phyloP scores from a whole-genome alignment of 306 rosid species.

The Pyrus communis region DNA sequence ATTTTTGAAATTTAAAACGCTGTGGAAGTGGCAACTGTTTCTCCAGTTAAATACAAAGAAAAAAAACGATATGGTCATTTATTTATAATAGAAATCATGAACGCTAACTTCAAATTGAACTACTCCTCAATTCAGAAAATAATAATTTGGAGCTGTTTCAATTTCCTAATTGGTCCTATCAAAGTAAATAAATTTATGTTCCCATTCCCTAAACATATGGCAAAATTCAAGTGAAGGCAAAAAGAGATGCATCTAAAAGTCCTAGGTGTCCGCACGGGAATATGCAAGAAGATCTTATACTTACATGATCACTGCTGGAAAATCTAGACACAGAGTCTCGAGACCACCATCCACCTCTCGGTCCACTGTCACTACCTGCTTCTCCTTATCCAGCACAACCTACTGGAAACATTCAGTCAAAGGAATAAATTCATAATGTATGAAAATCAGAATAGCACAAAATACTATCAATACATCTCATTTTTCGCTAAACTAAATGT shows the following conservation, averaged over 20 bases:
- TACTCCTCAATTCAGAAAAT: background rate
- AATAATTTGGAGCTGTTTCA: background rate
- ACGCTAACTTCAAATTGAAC: background rate
- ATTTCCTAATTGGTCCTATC: background rate
- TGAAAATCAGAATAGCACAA: background rate
- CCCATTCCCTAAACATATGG: background rate
- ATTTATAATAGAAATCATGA: background rate
- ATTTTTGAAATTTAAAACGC: background rate
- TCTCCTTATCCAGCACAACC: constrained; percentile 92
- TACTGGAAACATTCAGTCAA: constrained; percentile 51
- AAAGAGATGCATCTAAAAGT: background rate
- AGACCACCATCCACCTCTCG: constrained; percentile 94
- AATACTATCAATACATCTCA: background rate
- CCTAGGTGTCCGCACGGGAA: background rate
- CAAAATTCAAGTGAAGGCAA: background rate
- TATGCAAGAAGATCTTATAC: constrained; percentile 19
- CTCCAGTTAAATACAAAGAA: background rate
- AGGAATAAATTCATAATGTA: constrained; percentile 4
- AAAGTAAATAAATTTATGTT: background rate
- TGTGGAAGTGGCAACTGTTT: background rate
- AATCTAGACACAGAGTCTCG: constrained; percentile 68
- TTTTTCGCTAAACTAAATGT: background rate
- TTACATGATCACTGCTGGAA: constrained; percentile 94
- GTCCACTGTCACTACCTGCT: constrained; percentile 65
- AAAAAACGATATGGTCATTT: background rate